Percentiles rank a stretch among this genome's conserved stretches.
These are phyloP conservation scores for Byssochlamys sp. DNA, from an alignment of 2,329 filamentous ascomycete species.

Conservation along the genomic window DNA sequence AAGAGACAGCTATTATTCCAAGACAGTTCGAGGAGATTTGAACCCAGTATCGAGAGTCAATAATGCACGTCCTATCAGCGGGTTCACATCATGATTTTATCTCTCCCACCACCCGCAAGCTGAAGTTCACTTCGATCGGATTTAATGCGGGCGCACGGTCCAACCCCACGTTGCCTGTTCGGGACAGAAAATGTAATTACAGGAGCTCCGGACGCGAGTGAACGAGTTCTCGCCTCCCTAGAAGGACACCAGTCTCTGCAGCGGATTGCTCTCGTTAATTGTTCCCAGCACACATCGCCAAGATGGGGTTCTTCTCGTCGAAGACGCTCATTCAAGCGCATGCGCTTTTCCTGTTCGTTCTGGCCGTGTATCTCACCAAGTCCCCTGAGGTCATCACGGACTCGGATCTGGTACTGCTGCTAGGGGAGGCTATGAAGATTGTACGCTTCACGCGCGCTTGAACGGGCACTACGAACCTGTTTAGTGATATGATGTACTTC, in stretches of 20 bases:
- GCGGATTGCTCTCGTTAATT: neutral
- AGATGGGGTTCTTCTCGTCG: conserved; percentile 72
- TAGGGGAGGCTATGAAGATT: conserved; percentile 75
- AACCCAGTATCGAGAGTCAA: neutral
- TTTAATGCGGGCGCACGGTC: conserved; percentile 1
- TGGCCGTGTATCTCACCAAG: conserved; percentile 74
- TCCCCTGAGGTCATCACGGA: conserved; percentile 63
- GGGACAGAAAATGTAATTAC: conserved; percentile 3
- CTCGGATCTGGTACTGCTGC: conserved; percentile 67
- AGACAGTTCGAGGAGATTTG: neutral
- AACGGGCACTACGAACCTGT: conserved; percentile 6
- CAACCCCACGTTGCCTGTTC: conserved; percentile 1
- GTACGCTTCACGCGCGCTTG: conserved; percentile 36
- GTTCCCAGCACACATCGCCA: conserved; percentile 6
- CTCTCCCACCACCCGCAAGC: neutral
- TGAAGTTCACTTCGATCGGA: neutral
- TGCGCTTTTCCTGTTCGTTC: conserved; percentile 72
- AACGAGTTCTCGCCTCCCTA: neutral
- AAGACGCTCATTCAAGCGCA: conserved; percentile 72
- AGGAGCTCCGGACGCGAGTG: neutral
- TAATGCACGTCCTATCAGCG: neutral
- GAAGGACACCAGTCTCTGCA: neutral
- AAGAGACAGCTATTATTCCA: conserved; percentile 3
- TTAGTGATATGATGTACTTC: neutral
- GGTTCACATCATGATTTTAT: neutral